phyloP scores from a whole-genome alignment of 129 eudicot genomes.

The Flaveria trinervia region DNA sequence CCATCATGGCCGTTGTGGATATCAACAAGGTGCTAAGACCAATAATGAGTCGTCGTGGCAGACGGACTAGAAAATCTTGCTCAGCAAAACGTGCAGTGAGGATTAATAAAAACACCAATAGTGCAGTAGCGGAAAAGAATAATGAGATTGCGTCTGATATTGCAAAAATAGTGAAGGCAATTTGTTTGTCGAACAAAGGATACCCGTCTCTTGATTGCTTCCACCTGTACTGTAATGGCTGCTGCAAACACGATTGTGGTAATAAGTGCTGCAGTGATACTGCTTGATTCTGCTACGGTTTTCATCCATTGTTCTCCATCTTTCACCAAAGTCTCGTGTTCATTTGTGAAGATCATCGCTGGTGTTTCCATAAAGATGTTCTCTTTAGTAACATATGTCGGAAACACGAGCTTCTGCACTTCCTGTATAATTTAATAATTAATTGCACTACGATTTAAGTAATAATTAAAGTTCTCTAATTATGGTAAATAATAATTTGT shows the following conservation, averaged over 20 bases:
- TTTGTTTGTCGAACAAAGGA: constrained; percentile 14
- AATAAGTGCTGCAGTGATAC: constrained; percentile 33
- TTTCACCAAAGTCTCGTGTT: constrained; percentile 9
- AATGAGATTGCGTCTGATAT: constrained; percentile 32
- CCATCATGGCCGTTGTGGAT: constrained; percentile 5
- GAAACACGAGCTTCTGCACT: constrained; percentile 13
- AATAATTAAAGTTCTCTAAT: neutral
- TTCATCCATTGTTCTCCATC: constrained; percentile 26
- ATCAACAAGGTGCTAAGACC: constrained; percentile 24
- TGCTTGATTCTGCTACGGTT: constrained; percentile 21
- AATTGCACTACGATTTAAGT: neutral
- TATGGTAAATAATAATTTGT: too few species aligned
- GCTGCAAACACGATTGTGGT: constrained; percentile 35
- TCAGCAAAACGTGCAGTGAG: constrained; percentile 33
- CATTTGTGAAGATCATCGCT: constrained; percentile 17
- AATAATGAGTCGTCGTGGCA: constrained; percentile 24
- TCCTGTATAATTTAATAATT: neutral
- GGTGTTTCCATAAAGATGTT: constrained; percentile 10
- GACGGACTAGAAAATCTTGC: constrained; percentile 17
- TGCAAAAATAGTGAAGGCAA: constrained; percentile 26
- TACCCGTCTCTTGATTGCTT: constrained; percentile 2
- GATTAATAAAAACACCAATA: constrained; percentile 29
- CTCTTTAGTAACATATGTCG: neutral
- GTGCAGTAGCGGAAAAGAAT: constrained; percentile 22
- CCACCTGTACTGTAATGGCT: constrained; percentile 27